A percentile compares a stretch with the other conserved stretches of the same genome.
Evolutionary conservation across 2,329 filamentous ascomycete species (phyloP).

Genomic region (Alternaria atra): DNA sequence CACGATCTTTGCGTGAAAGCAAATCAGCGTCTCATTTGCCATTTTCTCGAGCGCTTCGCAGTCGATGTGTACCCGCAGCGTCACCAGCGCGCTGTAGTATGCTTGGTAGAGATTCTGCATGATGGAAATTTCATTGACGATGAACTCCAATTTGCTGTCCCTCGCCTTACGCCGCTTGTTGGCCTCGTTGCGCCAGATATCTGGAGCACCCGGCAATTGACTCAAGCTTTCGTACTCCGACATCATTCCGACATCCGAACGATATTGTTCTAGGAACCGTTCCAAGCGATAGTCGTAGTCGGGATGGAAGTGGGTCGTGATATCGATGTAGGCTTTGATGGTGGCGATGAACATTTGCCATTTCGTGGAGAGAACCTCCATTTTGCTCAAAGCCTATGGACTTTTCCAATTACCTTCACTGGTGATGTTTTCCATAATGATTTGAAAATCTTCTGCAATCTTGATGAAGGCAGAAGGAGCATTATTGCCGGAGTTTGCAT

Average conservation of each 20-base stretch:
- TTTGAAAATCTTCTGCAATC: not conserved
- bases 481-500: not conserved
- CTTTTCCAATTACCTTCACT: not conserved
- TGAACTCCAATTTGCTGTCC: not conserved
- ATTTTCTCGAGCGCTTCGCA: not conserved
- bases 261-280: not conserved
- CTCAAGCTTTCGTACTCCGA: not conserved
- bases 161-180: not conserved
- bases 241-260: not conserved
- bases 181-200: not conserved
- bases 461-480: not conserved
- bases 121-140: not conserved
- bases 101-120: not conserved
- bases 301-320: not conserved
- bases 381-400: not conserved
- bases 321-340: not conserved
- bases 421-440: not conserved
- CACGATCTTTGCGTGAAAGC: not conserved
- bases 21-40: not conserved
- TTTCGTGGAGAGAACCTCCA: not conserved
- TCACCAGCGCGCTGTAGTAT: not conserved
- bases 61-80: not conserved
- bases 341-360: not conserved
- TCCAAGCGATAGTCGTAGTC: not conserved
- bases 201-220: not conserved